Base-by-base conservation (phyloP, 306 rosid genomes). In the Bauhinia variegata region DNA sequence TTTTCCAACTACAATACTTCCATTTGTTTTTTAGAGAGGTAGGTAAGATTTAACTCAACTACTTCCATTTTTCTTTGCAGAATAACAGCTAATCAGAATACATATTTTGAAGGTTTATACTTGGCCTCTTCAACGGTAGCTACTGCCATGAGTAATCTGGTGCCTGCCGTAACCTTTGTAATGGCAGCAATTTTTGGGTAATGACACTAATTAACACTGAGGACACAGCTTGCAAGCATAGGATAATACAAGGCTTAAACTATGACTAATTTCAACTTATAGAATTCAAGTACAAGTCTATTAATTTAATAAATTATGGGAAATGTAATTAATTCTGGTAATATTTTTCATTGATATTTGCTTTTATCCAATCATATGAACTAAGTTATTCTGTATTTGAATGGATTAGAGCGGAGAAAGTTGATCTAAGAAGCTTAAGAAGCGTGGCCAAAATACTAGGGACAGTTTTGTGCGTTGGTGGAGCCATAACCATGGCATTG, bases 401-500 rank as follows among this genome's bases (percentile, higher is more conserved):
- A 68, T 65, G 68, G 23, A 19, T 42, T 34, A 90, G 97, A 44
- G 48, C 72, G 76, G 92, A 90, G 87, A 87, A 78, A 59, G 17
- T 85, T 16, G 60, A 75, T 39, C 5, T 73, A 19, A 12, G 61
- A 77, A 83, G 90, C 73, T 30, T 74, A 63, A 84, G 88, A 66
- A 78, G 89, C 41, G 19, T 52, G 7, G 85, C 95, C 5, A 87
- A 84, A 63, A 80, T 90, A 37, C 3, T 81, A 32, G 96, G 96
- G 44, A 87, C 92, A 33, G 8, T 70, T 43, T 18, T 81, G 49
- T 90, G 95, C 5, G 95, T 87, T 0, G 38, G 83, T 60, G 96
- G 95, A 60, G 88, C 97, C 7, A 70, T 90, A 62, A 72, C 67
- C 64, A 85, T 90, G 84, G 89, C 95, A 7, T 52, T 87, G 32